Conservation (phyloP, 768 basidiomycete genomes). For the Suillus hirtellus region DNA sequence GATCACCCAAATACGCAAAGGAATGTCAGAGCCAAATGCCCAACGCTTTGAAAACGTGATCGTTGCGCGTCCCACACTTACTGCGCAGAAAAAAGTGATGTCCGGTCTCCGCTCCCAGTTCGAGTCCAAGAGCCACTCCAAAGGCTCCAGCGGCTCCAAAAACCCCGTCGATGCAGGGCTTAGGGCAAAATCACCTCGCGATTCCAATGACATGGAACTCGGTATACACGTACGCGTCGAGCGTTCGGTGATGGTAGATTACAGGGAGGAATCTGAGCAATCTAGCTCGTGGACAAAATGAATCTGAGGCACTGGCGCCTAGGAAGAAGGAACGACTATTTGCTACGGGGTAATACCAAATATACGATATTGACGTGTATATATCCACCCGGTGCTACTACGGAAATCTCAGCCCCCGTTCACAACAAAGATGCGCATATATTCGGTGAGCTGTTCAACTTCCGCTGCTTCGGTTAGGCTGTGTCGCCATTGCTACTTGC, state of each 20-base stretch:
- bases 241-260: constrained; percentile 30
- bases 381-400: not conserved
- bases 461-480: not conserved
- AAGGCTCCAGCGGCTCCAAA: constrained; percentile 8
- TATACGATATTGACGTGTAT: not conserved
- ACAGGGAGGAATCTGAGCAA: constrained; percentile 7
- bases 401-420: not conserved
- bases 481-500: not conserved
- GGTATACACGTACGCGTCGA: constrained; percentile 34
- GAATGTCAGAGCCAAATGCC: constrained; percentile 25
- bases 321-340: not conserved
- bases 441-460: not conserved
- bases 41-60: constrained; percentile 32
- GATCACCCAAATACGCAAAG: constrained; percentile 8
- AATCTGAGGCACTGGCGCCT: not conserved
- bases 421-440: not conserved
- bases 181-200: constrained; percentile 11
- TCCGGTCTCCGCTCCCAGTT: constrained; percentile 26
- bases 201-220: constrained; percentile 24
- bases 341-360: not conserved
- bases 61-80: constrained; percentile 17
- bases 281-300: constrained; percentile 22
- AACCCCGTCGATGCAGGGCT: constrained; percentile 23
- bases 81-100: constrained; percentile 21
- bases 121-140: constrained; percentile 14